Evolutionary conservation across 1,139 yeast genomes (phyloP), one percentile per base, ranked within the genome.

Genomic region (Candida sp.): DNA sequence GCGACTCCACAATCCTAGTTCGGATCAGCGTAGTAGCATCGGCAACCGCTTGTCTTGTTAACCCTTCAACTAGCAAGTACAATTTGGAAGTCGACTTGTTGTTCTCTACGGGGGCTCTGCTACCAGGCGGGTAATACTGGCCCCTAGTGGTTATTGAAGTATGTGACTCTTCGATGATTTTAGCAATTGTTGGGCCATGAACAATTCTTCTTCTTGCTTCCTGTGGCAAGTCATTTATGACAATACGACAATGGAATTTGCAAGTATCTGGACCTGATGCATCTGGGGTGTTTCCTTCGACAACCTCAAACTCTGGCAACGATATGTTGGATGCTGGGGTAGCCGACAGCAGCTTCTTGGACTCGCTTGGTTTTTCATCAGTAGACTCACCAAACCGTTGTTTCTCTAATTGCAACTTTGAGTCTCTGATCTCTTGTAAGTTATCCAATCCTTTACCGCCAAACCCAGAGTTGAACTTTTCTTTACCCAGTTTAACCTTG

Each of bases 381-480:
- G 58, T 63, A n/a, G 58, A 67, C 34, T 44, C 54, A 1, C 70
- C 74, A 55, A 63, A 67, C 32, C 68, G 67, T 51, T 62, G 72
- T 55, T 81, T 73, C 61, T 88, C 88, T 46, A 77, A 62, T 50
- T 74, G 77, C 53, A 84, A 75, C 34, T 78, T 80, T 39, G 75
- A 78, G 32, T 86, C 86, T 48, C 98, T 75, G 8, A 81, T 77
- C 48, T 83, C 84, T 54, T 90, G 96, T 45, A 94, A 72, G 55
- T 88, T 88, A 45, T 88, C 96, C 51, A 94, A 77, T 1, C 99
- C 99, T 61, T 89, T 88, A 25, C 99, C 99, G 2, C 97, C 96
- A 72, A 92, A 94, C 0, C 99, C 99, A 52, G 83, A 81, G 23
- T 81, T 77, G 49, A 81, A 76, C 61, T 85, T 85, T 56, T 81